Base-by-base conservation (phyloP, 192 early-diverging fungal genomes). In the Coemansia guatemalensis region DNA sequence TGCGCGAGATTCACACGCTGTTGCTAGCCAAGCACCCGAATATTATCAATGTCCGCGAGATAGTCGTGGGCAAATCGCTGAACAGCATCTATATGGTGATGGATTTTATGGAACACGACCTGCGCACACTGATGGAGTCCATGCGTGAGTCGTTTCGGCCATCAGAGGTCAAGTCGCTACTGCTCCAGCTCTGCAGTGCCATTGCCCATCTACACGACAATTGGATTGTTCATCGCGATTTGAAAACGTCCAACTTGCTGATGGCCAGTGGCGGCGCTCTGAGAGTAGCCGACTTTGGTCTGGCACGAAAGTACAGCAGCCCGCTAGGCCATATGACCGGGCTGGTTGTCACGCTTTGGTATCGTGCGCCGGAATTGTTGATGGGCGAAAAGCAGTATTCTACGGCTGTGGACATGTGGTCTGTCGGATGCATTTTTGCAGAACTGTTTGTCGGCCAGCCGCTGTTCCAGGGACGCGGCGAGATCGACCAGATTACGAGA, bases 51-150 rank as follows among this genome's bases (percentile, higher is more conserved):
- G 88, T 93, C 21, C 81, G 86, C 7, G 91, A 92, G 61, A 90
- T 93, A 33, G 88, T 85, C 1, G 88, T 88, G 20, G 90, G 91
- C 11, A 17, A 61, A 49, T 63, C 74, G 23, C 49, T 82, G 7
- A 64, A 58, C 68, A 90, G 89, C 68, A 89, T 97, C 27, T 99
- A 95, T 67, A 94, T 96, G 61, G 95, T 94, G 4, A 99, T 99
- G 96, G 96, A 99, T 56, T 99, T 91, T 73, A 88, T 96, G 65
- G 93, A 96, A 33, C 95, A 97, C 67, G 96, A 99, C 62, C 82
- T 99, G 47, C 94, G 97, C 54, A 75, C 88, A 6, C 76, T 99
- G 0, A 94, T 97, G 93, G 92, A 90, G 49, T 79, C 77, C 30
- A 96, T 95, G 93, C 73, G 72, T 3, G 48, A 71, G 4, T 86